Percentiles rank a stretch among this genome's conserved stretches.
phyloP scores from a whole-genome alignment of 2,329 filamentous ascomycete genomes.

The Aspergillus aculeatinus region DNA sequence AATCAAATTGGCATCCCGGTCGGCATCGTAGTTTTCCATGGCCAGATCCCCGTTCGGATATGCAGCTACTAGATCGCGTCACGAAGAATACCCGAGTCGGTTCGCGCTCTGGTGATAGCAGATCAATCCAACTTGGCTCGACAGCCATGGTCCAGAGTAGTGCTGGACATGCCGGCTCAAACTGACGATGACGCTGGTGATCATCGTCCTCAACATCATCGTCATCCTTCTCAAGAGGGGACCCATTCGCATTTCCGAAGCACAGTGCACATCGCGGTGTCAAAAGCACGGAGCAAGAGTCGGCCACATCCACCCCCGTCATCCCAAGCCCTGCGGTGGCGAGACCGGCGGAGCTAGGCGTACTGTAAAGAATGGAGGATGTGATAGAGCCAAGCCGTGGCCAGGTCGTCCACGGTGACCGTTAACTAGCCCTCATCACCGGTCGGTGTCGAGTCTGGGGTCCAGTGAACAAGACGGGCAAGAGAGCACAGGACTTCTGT shows the following conservation, averaged over 20 bases:
- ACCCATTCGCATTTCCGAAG: neutral
- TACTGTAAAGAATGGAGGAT: neutral
- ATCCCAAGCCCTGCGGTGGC: constrained; percentile 13
- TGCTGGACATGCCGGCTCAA: neutral
- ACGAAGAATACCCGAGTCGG: neutral
- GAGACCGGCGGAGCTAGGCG: constrained; percentile 1
- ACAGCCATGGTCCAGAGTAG: neutral
- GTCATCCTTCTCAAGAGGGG: neutral
- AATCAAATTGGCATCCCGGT: neutral
- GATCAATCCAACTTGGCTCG: neutral
- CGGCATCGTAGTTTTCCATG: neutral
- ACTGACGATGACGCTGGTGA: constrained; percentile 2
- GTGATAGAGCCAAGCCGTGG: constrained; percentile 14
- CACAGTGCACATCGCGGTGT: constrained; percentile 2
- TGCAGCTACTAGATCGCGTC: neutral
- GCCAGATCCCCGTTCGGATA: neutral
- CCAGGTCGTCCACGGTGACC: constrained; percentile 13
- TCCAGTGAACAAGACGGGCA: constrained; percentile 5
- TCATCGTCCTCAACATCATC: neutral
- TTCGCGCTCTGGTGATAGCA: neutral
- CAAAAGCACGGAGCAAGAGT: constrained; percentile 8
- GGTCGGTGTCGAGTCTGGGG: neutral
- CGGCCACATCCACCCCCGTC: constrained; percentile 5
- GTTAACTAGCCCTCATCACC: constrained; percentile 2
- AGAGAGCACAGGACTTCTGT: constrained; percentile 5